Evolutionary conservation across 306 rosid species (phyloP).

Genomic region (Senna siamea): DNA sequence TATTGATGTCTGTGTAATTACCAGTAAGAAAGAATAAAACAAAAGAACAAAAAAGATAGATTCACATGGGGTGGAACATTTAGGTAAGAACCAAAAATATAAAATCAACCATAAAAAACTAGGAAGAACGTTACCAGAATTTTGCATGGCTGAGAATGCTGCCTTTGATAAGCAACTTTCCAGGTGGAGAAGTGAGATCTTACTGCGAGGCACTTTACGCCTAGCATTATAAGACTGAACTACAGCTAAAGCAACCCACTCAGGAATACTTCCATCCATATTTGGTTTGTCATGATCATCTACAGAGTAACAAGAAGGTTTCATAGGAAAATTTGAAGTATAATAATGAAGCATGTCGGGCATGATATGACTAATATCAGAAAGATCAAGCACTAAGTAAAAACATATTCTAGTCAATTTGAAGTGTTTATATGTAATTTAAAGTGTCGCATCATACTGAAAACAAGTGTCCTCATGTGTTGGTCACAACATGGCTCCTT

Average conservation of each 20-base stretch:
- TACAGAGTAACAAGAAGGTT: slow-evolving; percentile 35
- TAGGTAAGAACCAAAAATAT: slow-evolving; percentile 9
- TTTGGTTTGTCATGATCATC: slow-evolving; percentile 50
- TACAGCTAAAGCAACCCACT: slow-evolving; percentile 86
- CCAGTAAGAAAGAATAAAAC: slow-evolving; percentile 15
- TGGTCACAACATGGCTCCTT: no score
- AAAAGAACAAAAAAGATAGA: slow-evolving; percentile 16
- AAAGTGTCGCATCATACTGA: no score
- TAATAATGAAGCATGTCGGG: neutral
- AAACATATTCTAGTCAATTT: no score
- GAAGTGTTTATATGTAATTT: no score
- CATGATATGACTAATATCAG: slow-evolving; percentile 6
- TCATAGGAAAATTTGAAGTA: neutral
- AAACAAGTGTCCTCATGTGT: no score
- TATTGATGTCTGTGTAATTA: neutral
- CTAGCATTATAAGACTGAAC: slow-evolving; percentile 86
- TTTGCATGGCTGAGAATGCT: slow-evolving; percentile 72
- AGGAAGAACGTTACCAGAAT: slow-evolving; percentile 55
- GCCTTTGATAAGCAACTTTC: slow-evolving; percentile 78
- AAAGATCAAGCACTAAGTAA: neutral
- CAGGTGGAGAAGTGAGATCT: slow-evolving; percentile 69
- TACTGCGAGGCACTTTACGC: slow-evolving; percentile 81
- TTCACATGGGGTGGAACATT: neutral
- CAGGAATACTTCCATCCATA: slow-evolving; percentile 47
- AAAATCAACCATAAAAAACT: neutral